Evolutionary conservation across 176 grass and related monocot species (phyloP).

Genomic region (Ensete ventricosum): DNA sequence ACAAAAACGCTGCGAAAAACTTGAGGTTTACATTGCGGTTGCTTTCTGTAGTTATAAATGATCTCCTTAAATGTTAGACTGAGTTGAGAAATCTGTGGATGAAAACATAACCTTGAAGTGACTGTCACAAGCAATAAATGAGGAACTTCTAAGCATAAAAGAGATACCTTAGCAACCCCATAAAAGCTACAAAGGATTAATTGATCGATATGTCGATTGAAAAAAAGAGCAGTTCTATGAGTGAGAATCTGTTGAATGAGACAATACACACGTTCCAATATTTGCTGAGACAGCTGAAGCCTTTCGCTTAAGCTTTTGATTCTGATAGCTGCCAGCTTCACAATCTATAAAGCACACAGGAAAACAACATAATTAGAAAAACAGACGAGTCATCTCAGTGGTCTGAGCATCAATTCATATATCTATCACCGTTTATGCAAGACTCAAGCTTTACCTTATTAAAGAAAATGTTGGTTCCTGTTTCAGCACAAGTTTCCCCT

Average conservation of each 20-base stretch:
- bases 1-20: conserved; percentile 93
- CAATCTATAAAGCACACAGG: conserved; percentile 41
- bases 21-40: conserved; percentile 94
- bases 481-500: conserved; percentile 88
- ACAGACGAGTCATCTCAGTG: neutral
- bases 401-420: conserved; percentile 4
- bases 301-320: conserved; percentile 94
- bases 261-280: conserved; percentile 67
- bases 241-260: conserved; percentile 83
- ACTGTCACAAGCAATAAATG: conserved; percentile 5
- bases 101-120: conserved; percentile 4
- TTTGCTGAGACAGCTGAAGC: conserved; percentile 67
- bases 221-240: conserved; percentile 78
- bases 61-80: conserved; percentile 91
- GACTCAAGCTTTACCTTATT: conserved; percentile 47
- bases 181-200: conserved; percentile 93
- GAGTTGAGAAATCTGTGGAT: conserved; percentile 65
- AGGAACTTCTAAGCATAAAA: neutral
- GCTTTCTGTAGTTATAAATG: conserved; percentile 92
- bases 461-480: conserved; percentile 85
- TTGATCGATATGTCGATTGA: conserved; percentile 94
- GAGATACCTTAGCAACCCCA: conserved; percentile 78
- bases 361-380: conserved; percentile 12
- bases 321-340: conserved; percentile 81
- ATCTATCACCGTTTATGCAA: neutral